Evolutionary conservation across 2,329 filamentous ascomycete species (phyloP), one percentile per base, ranked within the genome.

Genomic region (Fusarium sp.): DNA sequence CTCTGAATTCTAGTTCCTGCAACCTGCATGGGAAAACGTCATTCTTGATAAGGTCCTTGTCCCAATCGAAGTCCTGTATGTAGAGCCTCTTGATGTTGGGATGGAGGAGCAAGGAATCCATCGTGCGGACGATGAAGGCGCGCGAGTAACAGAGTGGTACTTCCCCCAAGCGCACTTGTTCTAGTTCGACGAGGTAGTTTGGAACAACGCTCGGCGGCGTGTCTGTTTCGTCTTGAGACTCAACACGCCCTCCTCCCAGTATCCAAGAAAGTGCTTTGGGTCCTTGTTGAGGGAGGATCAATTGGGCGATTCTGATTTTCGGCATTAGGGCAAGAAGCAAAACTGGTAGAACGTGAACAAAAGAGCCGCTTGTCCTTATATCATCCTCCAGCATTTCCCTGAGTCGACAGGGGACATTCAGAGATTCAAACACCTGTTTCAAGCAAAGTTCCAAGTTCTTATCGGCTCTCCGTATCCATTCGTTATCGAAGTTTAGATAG

Each of bases 291-390:
- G 21, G 11, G 21, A 20, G 20, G 18, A 18, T 4, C 28, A 33
- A 37, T 11, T 18, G 18, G n/a, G 46, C 28, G 16, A 46, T 31
- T 16, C 35, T 48, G n/a, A 52, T 33, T 13, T 24, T 41, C 21
- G 54, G 54, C 54, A 41, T 57, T 11, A 39, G 46, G n/a, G 18
- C 21, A 11, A 57, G 54, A 24, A 57, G 35, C 28, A 57, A 21
- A 24, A 18, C 26, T 8, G 46, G n/a, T 18, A 24, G 10, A 52
- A 18, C 35, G 15, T 8, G 13, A 20, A 16, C 33, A n/a, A 21
- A 26, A 24, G 12, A 20, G n/a, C n/a, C n/a, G 31, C 16, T 7
- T 7, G 13, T 20, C 16, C 21, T 7, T 26, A 21, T 21, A 16
- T 41, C 50, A 23, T 23, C 21, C 28, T 11, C 15, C 18, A 57